Base-by-base conservation (phyloP, 495 filamentous ascomycete species). In the Xylaria flabelliformis region DNA sequence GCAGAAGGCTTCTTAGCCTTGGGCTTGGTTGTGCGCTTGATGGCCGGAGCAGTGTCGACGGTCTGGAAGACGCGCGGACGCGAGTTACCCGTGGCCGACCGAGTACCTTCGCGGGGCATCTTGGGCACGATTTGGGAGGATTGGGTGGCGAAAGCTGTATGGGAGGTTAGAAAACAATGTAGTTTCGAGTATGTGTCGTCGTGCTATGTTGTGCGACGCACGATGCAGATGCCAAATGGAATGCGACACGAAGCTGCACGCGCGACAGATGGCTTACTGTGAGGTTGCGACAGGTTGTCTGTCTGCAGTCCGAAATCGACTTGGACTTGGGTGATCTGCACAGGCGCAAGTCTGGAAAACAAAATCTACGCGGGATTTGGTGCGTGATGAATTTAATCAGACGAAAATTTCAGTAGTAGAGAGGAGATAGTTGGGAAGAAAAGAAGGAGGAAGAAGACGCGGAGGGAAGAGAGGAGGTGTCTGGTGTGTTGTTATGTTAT, bases 91-190 rank as follows among this genome's bases (percentile, higher is more conserved):
- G 86, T 88, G 68, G 78, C 74, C 59, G 85, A 87, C 70, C 86
- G 85, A 65, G 86, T 88, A 76, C 85, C 85, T 82, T 88, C 86
- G 75, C 85, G 85, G 78, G 85, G 77, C 86, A 88, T 88, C 74
- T 75, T 79, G 72, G 70, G 64, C 77, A 76, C 63, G 58, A 39
- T 24, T 66, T 1, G 46, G 26, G 64, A 71, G 34, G 64, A 53
- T 71, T 76, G 77, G 68, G 73, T 46, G 59, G 69, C 65, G 64
- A 77, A 69, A 65, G 72, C 71, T 78, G 71, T 68, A 76, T 59
- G 69, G 66, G 74, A 73, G 48, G 72, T 77, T 77, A 79, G 77
- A 56, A 67, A 48, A 55, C 36, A 51, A 65, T 6, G 71, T 75
- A 71, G 50, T 58, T 36, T 39, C 19, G 59, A 19, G 15, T 7